Evolutionary conservation across 31 red algal species (phyloP).

Genomic region (Odonthalia washingtoniensis): DNA sequence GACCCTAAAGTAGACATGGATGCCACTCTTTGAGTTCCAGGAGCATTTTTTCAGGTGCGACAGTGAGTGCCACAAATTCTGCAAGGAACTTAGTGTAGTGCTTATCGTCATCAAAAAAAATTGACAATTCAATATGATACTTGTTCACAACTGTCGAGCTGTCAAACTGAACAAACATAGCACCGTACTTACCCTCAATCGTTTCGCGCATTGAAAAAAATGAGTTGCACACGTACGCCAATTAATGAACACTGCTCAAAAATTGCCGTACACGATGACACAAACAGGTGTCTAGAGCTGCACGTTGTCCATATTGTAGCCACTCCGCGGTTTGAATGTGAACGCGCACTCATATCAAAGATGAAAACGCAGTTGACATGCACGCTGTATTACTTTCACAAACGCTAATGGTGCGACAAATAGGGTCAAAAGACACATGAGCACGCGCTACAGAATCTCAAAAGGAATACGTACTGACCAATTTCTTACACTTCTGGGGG

Average conservation of each 20-base stretch:
- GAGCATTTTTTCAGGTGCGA: background rate
- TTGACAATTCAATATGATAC: background rate
- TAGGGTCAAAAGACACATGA: background rate
- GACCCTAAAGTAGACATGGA: slow-evolving; percentile 24
- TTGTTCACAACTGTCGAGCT: background rate
- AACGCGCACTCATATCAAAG: background rate
- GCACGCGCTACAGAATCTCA: background rate
- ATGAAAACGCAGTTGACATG: slow-evolving; percentile 1
- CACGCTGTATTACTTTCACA: background rate
- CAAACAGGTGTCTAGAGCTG: too few species aligned
- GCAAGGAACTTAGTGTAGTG: background rate
- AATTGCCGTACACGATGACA: too few species aligned
- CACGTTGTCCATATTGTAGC: too few species aligned
- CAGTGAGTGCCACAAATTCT: background rate
- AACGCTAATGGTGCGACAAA: background rate
- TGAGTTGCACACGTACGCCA: background rate
- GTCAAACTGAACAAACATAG: background rate
- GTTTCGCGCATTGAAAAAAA: background rate
- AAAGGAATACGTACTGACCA: background rate
- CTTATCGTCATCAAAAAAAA: background rate
- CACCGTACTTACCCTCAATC: background rate
- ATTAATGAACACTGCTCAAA: too few species aligned
- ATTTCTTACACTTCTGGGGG: background rate
- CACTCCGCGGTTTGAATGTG: too few species aligned
- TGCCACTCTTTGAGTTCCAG: background rate